Evolutionary conservation across 495 filamentous ascomycete genomes (phyloP), one percentile per base, ranked within the genome.

Genomic region (Penicillium paradoxum): DNA sequence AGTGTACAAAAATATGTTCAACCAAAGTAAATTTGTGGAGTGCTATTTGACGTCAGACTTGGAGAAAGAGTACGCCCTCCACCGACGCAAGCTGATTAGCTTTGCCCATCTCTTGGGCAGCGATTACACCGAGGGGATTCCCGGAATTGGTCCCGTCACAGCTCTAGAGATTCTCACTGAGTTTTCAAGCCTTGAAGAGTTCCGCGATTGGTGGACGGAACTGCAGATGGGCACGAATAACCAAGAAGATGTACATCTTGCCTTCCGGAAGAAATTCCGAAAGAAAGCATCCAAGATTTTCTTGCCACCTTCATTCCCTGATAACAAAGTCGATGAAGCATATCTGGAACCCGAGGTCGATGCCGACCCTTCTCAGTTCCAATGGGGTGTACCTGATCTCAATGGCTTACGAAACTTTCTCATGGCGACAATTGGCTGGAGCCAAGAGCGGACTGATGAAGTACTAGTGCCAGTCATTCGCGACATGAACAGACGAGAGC

Each of bases 1-100:
- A 14, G 86, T 98, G 15, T 98, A 97, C 76, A 97, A 97, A 56
- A 97, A 98, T 74, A 95, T 97, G 90, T 98, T 98, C 79, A 97
- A 96, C 67, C 86, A 87, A 60, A 88, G 90, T 70, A 97, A 97
- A 60, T 95, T 86, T 59, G 93, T 98, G 37, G 95, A 98, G 72
- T 97, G 93, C 69, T 98, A 97, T 60, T 81, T 98, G 22, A 72
- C 84, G n/a, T 74, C 75, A 3, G 92, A 97, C 60, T 77, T 98
- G 2, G 90, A 95, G 62, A 86, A 89, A 56, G 93, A 98, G 54
- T 85, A 95, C 45, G 87, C 85, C 2, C 83, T 98, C 1, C 84
- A 87, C 11, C 83, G 92, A 18, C 73, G 80, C 19, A 89, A 90
- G 61, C 81, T 98, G 24, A 96, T 97, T 52, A 79, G 83, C 33